Evolutionary conservation across 352 stramenopile genomes (phyloP).

Genomic region (Pythium pyrilobum): DNA sequence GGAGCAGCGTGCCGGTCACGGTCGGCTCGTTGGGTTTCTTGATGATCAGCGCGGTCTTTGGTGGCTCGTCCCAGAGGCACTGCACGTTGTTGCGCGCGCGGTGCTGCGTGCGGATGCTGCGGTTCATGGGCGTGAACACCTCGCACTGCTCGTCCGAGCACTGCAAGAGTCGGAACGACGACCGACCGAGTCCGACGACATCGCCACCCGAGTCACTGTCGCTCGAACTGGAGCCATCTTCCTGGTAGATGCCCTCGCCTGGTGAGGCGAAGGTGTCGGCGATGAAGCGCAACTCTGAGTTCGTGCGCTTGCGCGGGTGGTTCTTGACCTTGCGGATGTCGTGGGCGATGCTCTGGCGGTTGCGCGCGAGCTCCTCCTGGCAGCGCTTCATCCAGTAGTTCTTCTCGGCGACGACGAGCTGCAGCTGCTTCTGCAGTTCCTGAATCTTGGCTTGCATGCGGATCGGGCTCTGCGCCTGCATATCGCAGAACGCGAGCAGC

Average conservation of each 20-base stretch:
- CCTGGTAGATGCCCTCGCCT: slow-evolving; percentile 68
- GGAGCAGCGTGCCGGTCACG: slow-evolving; percentile 65
- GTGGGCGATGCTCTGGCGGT: slow-evolving; percentile 28
- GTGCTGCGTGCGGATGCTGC: slow-evolving; percentile 82
- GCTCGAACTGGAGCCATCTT: slow-evolving; percentile 33
- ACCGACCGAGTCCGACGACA: slow-evolving; percentile 29
- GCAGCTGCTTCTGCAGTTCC: slow-evolving; percentile 74
- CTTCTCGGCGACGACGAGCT: slow-evolving; percentile 73
- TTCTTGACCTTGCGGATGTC: slow-evolving; percentile 43
- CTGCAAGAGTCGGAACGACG: slow-evolving; percentile 75
- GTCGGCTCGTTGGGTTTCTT: slow-evolving; percentile 86
- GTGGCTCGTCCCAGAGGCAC: slow-evolving; percentile 84
- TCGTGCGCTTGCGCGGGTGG: slow-evolving; percentile 57
- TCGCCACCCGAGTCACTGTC: slow-evolving; percentile 37
- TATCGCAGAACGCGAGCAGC: slow-evolving; percentile 73
- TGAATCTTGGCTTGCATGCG: slow-evolving; percentile 72
- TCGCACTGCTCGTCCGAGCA: slow-evolving; percentile 87
- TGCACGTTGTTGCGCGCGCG: slow-evolving; percentile 85
- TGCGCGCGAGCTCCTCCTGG: slow-evolving; percentile 54
- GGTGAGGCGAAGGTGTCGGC: slow-evolving; percentile 71
- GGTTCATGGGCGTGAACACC: slow-evolving; percentile 82
- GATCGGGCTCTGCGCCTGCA: slow-evolving; percentile 63
- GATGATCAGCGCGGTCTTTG: slow-evolving; percentile 78
- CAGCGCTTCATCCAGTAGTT: slow-evolving; percentile 89
- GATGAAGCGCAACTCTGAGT: slow-evolving; percentile 81